Evolutionary conservation across 2,329 filamentous ascomycete genomes (phyloP).

Genomic region (Dactylellina parvicollis): DNA sequence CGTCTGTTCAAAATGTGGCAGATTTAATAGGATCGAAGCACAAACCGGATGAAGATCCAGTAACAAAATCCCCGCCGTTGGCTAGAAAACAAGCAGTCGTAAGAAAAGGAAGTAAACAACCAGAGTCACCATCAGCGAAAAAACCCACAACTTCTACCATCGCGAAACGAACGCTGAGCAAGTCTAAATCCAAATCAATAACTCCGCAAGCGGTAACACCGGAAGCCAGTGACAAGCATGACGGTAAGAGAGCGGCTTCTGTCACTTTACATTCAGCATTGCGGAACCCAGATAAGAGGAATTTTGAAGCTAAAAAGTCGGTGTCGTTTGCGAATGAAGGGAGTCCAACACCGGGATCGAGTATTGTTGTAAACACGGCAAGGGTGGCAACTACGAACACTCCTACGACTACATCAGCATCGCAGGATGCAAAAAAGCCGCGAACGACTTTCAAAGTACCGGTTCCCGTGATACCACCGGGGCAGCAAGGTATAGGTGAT

Average conservation of each 20-base stretch:
- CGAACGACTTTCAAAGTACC: conserved; percentile 47
- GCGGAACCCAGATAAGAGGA: conserved; percentile 39
- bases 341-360: conserved; percentile 2
- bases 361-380: background rate
- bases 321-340: conserved; percentile 52
- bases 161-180: conserved; percentile 1
- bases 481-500: conserved; percentile 32
- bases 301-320: conserved; percentile 45
- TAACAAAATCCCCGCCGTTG: conserved; percentile 16
- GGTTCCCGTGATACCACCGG: conserved; percentile 27
- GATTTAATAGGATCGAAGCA: conserved; percentile 28
- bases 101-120: conserved; percentile 12
- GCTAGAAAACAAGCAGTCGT: background rate
- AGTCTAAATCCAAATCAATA: background rate
- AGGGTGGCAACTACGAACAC: background rate
- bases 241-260: conserved; percentile 38
- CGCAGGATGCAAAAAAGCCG: conserved; percentile 18
- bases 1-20: conserved; percentile 21
- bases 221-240: conserved; percentile 28
- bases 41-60: background rate
- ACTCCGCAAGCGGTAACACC: conserved; percentile 30
- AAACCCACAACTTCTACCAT: background rate
- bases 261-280: conserved; percentile 35
- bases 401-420: background rate
- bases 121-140: conserved; percentile 18